phyloP scores from a whole-genome alignment of 495 filamentous ascomycete genomes.

The Penicillium silybi region DNA sequence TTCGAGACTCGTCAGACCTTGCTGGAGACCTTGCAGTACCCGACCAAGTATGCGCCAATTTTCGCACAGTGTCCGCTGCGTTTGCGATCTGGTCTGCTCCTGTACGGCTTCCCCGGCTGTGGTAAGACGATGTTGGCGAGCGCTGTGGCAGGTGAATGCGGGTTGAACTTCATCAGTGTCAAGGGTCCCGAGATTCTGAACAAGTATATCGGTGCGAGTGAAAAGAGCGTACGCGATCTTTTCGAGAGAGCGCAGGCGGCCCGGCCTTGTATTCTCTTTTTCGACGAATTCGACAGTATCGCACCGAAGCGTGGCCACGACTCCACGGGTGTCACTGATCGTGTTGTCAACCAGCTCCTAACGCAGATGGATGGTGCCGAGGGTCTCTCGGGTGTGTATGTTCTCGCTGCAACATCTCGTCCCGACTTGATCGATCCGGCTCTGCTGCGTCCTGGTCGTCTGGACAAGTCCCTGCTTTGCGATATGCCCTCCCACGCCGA shows the following conservation, averaged over 20 bases:
- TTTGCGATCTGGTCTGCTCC: constrained; percentile 81
- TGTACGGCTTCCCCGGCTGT: constrained; percentile 94
- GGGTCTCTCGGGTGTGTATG: constrained; percentile 89
- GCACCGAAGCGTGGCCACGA: constrained; percentile 97
- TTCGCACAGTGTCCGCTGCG: constrained; percentile 93
- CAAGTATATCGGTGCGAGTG: constrained; percentile 95
- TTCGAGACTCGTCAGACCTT: constrained; percentile 79
- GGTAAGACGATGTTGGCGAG: constrained; percentile 93
- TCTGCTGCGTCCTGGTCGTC: constrained; percentile 76
- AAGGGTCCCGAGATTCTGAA: constrained; percentile 98
- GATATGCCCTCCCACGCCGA: constrained; percentile 78
- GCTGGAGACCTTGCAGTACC: constrained; percentile 92
- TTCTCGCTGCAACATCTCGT: constrained; percentile 85
- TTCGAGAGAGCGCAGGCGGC: constrained; percentile 91
- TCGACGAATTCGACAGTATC: constrained; percentile 97
- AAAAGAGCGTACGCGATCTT: constrained; percentile 90
- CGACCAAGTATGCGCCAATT: constrained; percentile 96
- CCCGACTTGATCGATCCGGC: constrained; percentile 96
- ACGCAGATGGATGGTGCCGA: constrained; percentile 99
- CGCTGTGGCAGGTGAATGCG: constrained; percentile 93
- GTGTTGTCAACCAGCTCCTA: constrained; percentile 96
- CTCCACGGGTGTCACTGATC: constrained; percentile 91
- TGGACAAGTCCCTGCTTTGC: constrained; percentile 89
- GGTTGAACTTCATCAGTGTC: constrained; percentile 95
- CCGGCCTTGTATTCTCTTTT: constrained; percentile 89